Evolutionary conservation across 768 basidiomycete species (phyloP).

Genomic region (Hygrocybe punicea): DNA sequence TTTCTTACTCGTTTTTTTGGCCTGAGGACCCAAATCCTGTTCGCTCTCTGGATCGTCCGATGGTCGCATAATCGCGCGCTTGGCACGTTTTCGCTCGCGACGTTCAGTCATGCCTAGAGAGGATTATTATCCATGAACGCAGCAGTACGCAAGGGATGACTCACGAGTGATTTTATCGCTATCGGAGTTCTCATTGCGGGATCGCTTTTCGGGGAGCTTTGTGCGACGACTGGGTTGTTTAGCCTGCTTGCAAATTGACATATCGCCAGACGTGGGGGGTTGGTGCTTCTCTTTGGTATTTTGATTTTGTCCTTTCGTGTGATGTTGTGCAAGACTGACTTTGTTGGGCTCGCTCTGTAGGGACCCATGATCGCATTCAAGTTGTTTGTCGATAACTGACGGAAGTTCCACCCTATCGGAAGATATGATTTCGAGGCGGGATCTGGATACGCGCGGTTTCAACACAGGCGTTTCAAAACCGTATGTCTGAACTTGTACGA

Average conservation of each 20-base stretch:
- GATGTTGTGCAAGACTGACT: too few relatives aligned
- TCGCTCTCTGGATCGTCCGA: slow-evolving; percentile 18
- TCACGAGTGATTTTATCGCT: slow-evolving; percentile 37
- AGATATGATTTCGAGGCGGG: background rate
- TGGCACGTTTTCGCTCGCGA: slow-evolving; percentile 59
- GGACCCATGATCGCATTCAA: too few relatives aligned
- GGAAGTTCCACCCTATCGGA: too few relatives aligned
- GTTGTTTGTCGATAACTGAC: too few relatives aligned
- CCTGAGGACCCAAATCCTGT: slow-evolving; percentile 11
- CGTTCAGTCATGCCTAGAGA: slow-evolving; percentile 61
- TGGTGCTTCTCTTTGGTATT: too few relatives aligned
- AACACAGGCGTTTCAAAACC: slow-evolving; percentile 57
- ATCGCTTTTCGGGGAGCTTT: slow-evolving; percentile 6
- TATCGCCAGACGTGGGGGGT: too few relatives aligned
- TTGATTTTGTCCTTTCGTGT: too few relatives aligned
- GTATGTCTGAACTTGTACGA: slow-evolving; percentile 8
- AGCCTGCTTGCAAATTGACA: too few relatives aligned
- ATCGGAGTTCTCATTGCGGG: slow-evolving; percentile 24
- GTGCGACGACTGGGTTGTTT: too few relatives aligned
- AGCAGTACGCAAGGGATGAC: too few relatives aligned
- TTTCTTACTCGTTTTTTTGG: slow-evolving; percentile 19
- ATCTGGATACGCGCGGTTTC: slow-evolving; percentile 41
- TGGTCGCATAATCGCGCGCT: slow-evolving; percentile 51
- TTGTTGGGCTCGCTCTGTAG: too few relatives aligned
- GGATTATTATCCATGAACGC: too few relatives aligned